phyloP scores from a whole-genome alignment of 1,284 basidiomycete species.

The Schizophyllum amplum region DNA sequence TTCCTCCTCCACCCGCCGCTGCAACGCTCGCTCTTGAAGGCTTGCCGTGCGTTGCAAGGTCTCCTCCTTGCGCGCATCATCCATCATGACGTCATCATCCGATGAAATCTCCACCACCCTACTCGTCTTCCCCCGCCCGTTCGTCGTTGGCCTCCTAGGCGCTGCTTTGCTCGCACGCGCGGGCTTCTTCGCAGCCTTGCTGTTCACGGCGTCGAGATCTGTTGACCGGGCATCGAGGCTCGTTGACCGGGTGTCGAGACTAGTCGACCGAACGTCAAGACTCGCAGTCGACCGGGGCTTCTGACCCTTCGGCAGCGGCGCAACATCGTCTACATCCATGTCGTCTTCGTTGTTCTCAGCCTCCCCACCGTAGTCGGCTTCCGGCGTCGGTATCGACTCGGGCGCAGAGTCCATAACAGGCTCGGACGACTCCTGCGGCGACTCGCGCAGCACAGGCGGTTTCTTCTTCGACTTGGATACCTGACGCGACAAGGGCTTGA shows the following conservation, averaged over 20 bases:
- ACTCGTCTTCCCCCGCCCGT: background rate
- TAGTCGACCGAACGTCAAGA: background rate
- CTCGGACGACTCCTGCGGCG: background rate
- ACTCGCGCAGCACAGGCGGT: background rate
- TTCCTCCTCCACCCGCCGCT: too few relatives aligned
- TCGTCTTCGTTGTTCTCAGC: background rate
- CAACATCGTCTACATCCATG: background rate
- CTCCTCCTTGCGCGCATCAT: background rate
- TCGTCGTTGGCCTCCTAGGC: background rate
- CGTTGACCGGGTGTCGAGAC: background rate
- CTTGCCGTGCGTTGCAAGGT: conserved; percentile 6
- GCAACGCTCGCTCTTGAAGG: conserved; percentile 11
- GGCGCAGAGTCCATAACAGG: background rate
- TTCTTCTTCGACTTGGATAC: background rate
- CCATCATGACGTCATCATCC: background rate
- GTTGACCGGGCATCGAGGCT: background rate
- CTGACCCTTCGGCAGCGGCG: background rate
- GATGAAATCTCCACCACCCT: background rate
- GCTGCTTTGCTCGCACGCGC: background rate
- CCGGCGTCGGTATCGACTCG: background rate
- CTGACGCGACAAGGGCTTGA: background rate
- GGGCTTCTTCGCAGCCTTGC: background rate
- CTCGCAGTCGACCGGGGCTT: background rate
- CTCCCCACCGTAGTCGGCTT: too few relatives aligned
- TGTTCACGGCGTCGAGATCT: background rate